Evolutionary conservation across 2,329 filamentous ascomycete species (phyloP), one percentile per base, ranked within the genome.

Genomic region (Beauveria varroae): DNA sequence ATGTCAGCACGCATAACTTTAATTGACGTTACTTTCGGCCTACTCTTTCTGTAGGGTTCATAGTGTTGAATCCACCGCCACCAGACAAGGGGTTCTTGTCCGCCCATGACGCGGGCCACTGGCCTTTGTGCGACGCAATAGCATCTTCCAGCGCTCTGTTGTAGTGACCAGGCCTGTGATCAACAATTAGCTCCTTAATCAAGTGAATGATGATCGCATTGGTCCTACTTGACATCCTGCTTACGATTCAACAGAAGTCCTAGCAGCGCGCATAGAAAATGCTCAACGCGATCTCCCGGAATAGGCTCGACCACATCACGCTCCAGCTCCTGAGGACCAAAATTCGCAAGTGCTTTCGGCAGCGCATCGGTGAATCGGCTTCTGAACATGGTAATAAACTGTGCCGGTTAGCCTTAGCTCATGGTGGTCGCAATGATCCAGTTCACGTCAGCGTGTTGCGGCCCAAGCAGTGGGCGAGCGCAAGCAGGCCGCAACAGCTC

Each of bases 351-450:
- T 37, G 91, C 95, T 74, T 92, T 89, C 53, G 93, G 89, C 67
- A 99, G 95, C 63, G 86, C 89, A 63, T 96, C 92, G 76, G 84
- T 87, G 75, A 99, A 98, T 71, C 95, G 91, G 75, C 90, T 89
- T 74, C 93, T 87, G 77, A 98, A 99, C 91, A 96, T 97, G 67
- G 98, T 91, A 75, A 99, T 90, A 77, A 99, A 97, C 91, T 97
- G 69, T 67, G 30, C 18, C 68, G 67, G 69, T 75, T 71, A 76
- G 74, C 68, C 65, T 65, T 60, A 63, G 41, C 43, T 62, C 64
- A 61, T 57, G 24, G n/a, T 20, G 58, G 43, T 5, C 18, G 40
- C 43, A 55, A 52, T 41, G 20, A 18, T n/a, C 40, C 72, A 69
- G 71, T 69, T 78, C 81, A 81, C 82, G 28, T 26, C 24, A 22